phyloP scores from a whole-genome alignment of 805 yeast genomes.

The Metschnikowia gruessii region DNA sequence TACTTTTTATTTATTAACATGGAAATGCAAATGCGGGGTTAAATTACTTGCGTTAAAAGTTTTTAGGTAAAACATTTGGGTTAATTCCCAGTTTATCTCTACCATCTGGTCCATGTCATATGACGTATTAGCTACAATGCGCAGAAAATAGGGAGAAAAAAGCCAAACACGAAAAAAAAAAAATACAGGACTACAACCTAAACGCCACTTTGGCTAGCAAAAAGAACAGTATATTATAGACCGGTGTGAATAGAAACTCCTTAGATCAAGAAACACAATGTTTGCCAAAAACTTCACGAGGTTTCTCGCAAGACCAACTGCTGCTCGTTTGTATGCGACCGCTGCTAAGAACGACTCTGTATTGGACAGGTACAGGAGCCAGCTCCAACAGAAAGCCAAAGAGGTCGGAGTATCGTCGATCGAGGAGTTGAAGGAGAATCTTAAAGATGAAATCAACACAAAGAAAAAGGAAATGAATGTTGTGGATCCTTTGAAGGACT shows the following conservation, averaged over 20 bases:
- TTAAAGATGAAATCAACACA: conserved; percentile 58
- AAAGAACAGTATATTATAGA: neutral
- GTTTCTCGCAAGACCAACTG: neutral
- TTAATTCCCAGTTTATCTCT: no score
- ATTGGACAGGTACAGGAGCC: conserved; percentile 27
- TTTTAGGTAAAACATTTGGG: no score
- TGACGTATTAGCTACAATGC: no score
- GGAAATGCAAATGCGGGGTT: no score
- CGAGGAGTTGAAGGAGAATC: conserved; percentile 58
- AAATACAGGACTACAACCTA: no score
- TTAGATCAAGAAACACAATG: neutral
- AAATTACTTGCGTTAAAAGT: no score
- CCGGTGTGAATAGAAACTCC: neutral
- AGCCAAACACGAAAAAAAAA: neutral
- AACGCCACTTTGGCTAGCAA: neutral
- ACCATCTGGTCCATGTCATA: no score
- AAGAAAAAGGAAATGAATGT: conserved; percentile 55
- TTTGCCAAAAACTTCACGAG: conserved; percentile 1
- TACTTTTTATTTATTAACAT: no score
- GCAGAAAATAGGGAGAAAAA: neutral
- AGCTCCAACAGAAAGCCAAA: conserved; percentile 36
- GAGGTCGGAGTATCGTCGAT: conserved; percentile 39
- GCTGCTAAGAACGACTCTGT: conserved; percentile 4
- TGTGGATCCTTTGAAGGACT: conserved; percentile 66
- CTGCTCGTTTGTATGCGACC: conserved; percentile 8